Evolutionary conservation across 139 green algal genomes (phyloP).

Genomic region (Marvania coccoides): DNA sequence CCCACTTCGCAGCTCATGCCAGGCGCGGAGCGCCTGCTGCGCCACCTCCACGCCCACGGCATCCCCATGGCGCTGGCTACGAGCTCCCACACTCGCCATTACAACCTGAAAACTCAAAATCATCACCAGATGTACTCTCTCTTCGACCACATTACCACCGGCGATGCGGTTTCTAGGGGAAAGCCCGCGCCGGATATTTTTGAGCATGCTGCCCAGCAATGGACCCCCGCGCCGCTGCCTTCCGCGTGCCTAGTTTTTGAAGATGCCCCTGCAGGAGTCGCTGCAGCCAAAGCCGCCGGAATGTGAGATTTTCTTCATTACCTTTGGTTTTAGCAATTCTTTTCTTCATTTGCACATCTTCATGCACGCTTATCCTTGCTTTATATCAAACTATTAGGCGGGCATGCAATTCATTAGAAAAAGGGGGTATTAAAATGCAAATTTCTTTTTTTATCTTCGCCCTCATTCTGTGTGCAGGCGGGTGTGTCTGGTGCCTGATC

Average conservation of each 20-base stretch:
- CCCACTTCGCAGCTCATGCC: slow-evolving; percentile 59
- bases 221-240: neutral
- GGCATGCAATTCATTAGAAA: slow-evolving; percentile 38
- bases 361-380: neutral
- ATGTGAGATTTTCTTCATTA: slow-evolving; percentile 31
- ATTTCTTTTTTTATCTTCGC: too few relatives aligned
- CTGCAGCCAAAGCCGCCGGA: slow-evolving; percentile 54
- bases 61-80: slow-evolving; percentile 74
- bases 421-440: too few relatives aligned
- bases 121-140: slow-evolving; percentile 56
- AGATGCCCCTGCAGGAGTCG: slow-evolving; percentile 64
- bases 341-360: neutral
- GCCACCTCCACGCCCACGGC: slow-evolving; percentile 47
- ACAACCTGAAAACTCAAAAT: slow-evolving; percentile 66
- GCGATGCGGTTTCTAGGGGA: slow-evolving; percentile 47
- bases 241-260: slow-evolving; percentile 64
- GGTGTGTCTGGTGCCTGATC: slow-evolving; percentile 40
- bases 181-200: slow-evolving; percentile 88
- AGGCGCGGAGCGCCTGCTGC: slow-evolving; percentile 61
- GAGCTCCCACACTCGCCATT: slow-evolving; percentile 54
- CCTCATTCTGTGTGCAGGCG: too few relatives aligned
- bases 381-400: neutral
- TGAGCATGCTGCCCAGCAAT: slow-evolving; percentile 36
- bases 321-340: neutral
- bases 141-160: slow-evolving; percentile 58